Evolutionary conservation across 2,329 filamentous ascomycete species (phyloP), one percentile per base, ranked within the genome.

Genomic region (Microdochium bolleyi): DNA sequence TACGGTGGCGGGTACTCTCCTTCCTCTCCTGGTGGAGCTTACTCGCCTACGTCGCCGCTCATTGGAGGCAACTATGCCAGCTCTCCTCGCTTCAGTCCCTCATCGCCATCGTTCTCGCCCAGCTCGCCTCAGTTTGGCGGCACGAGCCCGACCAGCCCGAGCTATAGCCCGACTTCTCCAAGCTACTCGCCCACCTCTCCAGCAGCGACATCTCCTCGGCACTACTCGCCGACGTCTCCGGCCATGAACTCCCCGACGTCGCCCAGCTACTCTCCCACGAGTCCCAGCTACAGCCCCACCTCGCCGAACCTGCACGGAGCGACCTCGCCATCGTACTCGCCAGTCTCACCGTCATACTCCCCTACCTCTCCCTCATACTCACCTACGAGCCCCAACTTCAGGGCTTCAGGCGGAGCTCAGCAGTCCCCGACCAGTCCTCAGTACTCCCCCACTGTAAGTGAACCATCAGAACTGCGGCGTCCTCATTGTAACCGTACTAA

Each of bases 351-450:
- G 50, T 78, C 81, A 62, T 84, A 84, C 69, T 83, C 79, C 46
- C 80, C 80, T 1, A 94, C 86, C 34, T 94, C 89, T 57, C 90
- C 90, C 13, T 89, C 88, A 55, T 90, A 89, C 69, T 85, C 83
- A 3, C 84, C 85, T 2, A 84, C 83, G 5, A 86, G 82, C 60
- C 82, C 82, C 27, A 74, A 73, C 55, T 84, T 81, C 77, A 74
- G 74, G 55, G 76, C 75, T 21, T 21, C 41, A 58, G 74, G 75
- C 52, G 75, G 80, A 60, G 70, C 77, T 53, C 74, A 78, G 59
- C 71, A 74, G 60, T 85, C 82, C 34, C 84, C 85, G 22, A 84
- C 82, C 21, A 88, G 87, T 67, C 80, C 88, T 59, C 80, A 80
- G 64, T 88, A 88, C 69, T 92, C 88, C 48, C 84, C 89, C 44